Conservation (phyloP, 495 filamentous ascomycete species). For the Copromyces sp. region DNA sequence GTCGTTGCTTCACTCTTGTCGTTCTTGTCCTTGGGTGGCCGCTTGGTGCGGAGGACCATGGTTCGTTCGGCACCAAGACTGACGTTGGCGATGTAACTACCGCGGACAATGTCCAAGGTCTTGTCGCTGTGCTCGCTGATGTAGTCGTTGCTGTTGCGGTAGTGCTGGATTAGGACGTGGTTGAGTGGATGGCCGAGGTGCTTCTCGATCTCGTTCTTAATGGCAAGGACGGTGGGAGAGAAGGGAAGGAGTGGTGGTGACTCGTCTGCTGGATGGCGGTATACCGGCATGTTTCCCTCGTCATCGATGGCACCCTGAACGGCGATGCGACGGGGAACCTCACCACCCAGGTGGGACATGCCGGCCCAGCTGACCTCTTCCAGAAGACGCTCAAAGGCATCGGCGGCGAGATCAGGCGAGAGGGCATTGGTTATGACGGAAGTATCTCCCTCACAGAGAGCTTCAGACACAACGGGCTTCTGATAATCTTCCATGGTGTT, state of each 20-base stretch:
- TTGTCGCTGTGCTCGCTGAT: slow-evolving; percentile 98
- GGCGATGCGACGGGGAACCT: slow-evolving; percentile 88
- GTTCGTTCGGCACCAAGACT: slow-evolving; percentile 84
- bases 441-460: slow-evolving; percentile 67
- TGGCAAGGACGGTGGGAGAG: slow-evolving; percentile 55
- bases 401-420: slow-evolving; percentile 34
- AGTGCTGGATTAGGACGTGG: slow-evolving; percentile 87
- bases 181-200: slow-evolving; percentile 75
- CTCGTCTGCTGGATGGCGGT: slow-evolving; percentile 89
- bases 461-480: slow-evolving; percentile 10
- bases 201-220: slow-evolving; percentile 56
- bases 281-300: slow-evolving; percentile 78
- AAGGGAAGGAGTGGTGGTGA: slow-evolving; percentile 70
- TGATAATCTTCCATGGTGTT: background rate
- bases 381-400: slow-evolving; percentile 59
- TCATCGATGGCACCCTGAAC: slow-evolving; percentile 65
- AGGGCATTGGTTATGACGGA: slow-evolving; percentile 62
- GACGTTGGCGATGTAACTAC: slow-evolving; percentile 80
- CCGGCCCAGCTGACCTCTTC: slow-evolving; percentile 78
- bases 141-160: slow-evolving; percentile 81
- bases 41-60: slow-evolving; percentile 85
- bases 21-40: slow-evolving; percentile 27
- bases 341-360: slow-evolving; percentile 87
- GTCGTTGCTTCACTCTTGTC: background rate
- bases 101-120: slow-evolving; percentile 78